phyloP scores from a whole-genome alignment of 2,329 filamentous ascomycete species.

The Septoria petroselini region DNA sequence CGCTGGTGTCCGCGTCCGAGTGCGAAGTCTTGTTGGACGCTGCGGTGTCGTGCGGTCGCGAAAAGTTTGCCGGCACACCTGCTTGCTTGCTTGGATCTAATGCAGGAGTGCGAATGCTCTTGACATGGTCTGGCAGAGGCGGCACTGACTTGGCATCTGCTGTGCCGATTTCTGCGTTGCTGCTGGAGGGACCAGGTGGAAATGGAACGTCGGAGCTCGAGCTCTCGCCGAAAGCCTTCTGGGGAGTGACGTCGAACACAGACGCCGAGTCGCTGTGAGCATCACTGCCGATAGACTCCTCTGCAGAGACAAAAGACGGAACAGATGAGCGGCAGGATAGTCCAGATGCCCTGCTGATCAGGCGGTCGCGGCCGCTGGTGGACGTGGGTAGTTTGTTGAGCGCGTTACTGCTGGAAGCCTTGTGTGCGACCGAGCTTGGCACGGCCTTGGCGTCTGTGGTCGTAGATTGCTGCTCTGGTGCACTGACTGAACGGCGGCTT shows the following conservation, averaged over 20 bases:
- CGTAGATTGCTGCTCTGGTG: conserved; percentile 9
- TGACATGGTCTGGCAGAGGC: background rate
- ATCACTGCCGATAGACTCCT: conserved; percentile 2
- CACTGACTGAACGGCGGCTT: conserved; percentile 20
- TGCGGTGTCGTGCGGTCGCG: conserved; percentile 11
- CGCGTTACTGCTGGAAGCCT: conserved; percentile 5
- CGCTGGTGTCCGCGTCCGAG: background rate
- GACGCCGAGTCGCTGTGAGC: background rate
- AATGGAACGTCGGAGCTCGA: no score
- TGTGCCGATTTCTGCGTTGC: background rate
- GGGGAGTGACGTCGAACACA: background rate
- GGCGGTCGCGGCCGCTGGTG: background rate
- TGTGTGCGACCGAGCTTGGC: conserved; percentile 16
- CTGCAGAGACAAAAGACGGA: conserved; percentile 19
- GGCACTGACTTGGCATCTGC: background rate
- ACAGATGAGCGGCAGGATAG: conserved; percentile 12
- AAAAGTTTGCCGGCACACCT: conserved; percentile 33
- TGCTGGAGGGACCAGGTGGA: background rate
- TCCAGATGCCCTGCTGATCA: conserved; percentile 5
- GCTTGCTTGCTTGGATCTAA: conserved; percentile 22
- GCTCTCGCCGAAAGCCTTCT: background rate
- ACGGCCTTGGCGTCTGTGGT: background rate
- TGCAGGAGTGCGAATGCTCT: background rate
- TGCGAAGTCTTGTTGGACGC: background rate
- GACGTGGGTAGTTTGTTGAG: background rate